phyloP scores from a whole-genome alignment of 1,284 basidiomycete species.

The Albatrellus sp. region DNA sequence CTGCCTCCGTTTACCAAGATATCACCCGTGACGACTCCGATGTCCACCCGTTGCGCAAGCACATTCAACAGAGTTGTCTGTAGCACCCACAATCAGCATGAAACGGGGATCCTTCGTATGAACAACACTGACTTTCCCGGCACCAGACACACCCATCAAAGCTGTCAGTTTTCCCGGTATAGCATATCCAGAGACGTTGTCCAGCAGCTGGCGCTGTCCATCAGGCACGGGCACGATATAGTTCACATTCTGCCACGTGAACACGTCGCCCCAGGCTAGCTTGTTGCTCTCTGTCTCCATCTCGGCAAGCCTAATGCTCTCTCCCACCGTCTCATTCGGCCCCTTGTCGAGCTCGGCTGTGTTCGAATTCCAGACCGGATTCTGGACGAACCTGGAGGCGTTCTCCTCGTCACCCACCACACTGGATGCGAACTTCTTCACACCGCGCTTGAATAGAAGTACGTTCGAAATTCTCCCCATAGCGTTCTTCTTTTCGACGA shows the following conservation, averaged over 20 bases:
- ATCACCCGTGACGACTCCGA: conserved; percentile 72
- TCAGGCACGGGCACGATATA: conserved; percentile 52
- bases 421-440: conserved; percentile 10
- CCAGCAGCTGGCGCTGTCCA: conserved; percentile 49
- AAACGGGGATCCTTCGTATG: conserved; percentile 15
- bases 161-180: conserved; percentile 70
- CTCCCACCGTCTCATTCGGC: conserved; percentile 4
- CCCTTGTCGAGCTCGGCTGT: conserved; percentile 19
- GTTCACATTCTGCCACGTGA: conserved; percentile 51
- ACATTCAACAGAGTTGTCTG: conserved; percentile 78
- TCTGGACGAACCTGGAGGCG: background rate
- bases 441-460: conserved; percentile 31
- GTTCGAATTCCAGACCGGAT: too few species aligned
- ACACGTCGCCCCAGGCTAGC: conserved; percentile 28
- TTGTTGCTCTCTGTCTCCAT: conserved; percentile 9
- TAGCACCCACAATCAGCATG: conserved; percentile 3
- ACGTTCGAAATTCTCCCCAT: conserved; percentile 20
- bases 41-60: conserved; percentile 68
- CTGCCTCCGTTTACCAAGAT: conserved; percentile 67
- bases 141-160: conserved; percentile 74
- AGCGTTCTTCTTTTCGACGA: conserved; percentile 32
- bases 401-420: conserved; percentile 13
- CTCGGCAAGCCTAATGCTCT: too few species aligned
- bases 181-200: conserved; percentile 77
- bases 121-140: conserved; percentile 46